Conservation (phyloP, 805 yeast species). For the Candida insectalens region DNA sequence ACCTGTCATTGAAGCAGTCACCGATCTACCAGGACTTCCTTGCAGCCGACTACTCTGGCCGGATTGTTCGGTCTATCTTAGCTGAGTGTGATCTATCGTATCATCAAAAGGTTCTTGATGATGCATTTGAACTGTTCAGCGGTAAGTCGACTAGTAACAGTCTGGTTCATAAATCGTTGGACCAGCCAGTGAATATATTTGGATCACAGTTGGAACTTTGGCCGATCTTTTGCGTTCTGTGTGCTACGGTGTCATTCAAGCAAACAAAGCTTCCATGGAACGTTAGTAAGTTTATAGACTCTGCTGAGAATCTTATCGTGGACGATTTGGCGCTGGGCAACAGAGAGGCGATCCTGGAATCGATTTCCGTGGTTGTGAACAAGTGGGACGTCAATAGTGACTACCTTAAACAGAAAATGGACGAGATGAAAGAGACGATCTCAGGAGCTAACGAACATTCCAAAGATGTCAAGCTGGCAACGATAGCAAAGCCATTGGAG, state of each 20-base stretch:
- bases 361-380: conserved; percentile 46
- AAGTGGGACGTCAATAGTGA: conserved; percentile 30
- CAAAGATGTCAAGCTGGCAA: not conserved
- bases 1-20: conserved; percentile 6
- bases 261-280: conserved; percentile 17
- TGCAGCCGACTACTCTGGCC: conserved; percentile 30
- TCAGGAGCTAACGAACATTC: not conserved
- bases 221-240: conserved; percentile 32
- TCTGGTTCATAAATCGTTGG: not conserved
- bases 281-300: conserved; percentile 9
- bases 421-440: not conserved
- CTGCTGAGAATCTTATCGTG: conserved; percentile 8
- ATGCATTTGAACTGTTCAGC: conserved; percentile 15
- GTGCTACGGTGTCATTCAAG: conserved; percentile 44
- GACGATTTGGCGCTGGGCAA: conserved; percentile 19
- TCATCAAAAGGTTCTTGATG: conserved; percentile 38
- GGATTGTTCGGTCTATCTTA: conserved; percentile 31
- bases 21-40: conserved; percentile 13
- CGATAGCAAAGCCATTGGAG: conserved; percentile 34
- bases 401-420: conserved; percentile 9
- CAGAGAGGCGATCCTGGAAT: conserved; percentile 48
- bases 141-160: not conserved
- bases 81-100: conserved; percentile 27
- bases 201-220: conserved; percentile 23
- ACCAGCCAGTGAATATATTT: not conserved